Evolutionary conservation across 345 rosid species (phyloP), one percentile per base, ranked within the genome.

Genomic region (Viola odorata): DNA sequence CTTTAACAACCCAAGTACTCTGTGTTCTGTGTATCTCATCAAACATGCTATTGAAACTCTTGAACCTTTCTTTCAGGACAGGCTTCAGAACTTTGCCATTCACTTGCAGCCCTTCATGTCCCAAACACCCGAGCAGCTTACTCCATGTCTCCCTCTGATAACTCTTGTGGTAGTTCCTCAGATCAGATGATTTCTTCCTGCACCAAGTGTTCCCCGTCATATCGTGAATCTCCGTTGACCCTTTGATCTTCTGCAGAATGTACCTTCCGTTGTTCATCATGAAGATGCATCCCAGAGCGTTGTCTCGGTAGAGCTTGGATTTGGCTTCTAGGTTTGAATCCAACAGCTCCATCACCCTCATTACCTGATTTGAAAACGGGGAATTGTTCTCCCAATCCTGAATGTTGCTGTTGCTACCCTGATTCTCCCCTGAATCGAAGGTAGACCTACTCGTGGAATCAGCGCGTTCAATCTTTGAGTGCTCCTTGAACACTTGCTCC

Each of bases 191-290:
- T 62, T 83, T 79, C 77, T 73, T 85, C 39, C 97, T 79, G 59
- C 84, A 77, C 96, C 96, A 87, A 8, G 77, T 74, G 60, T 89
- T 85, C 4, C 96, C 91, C 78, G 84, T 74, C 37, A 72, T 72
- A 49, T 77, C 68, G 23, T 80, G 80, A 52, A 87, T 79, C 88
- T 83, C 94, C 1, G 76, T 39, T 0, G 97, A 80, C 6, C 85
- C 78, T 69, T 82, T 85, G 79, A 87, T 81, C 80, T 89, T 86
- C 62, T 92, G 90, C 58, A 87, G 69, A 44, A 89, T 87, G 83
- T 87, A 92, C n/a, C 91, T 84, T 5, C 97, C 98, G 12, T 92
- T 92, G 80, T 92, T 92, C 98, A 92, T 92, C 96, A 87, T 85
- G 81, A 92, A 92, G 16, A 92, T 89, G 77, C 76, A 68, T 65